A percentile compares a stretch with the other conserved stretches of the same genome.
phyloP scores from a whole-genome alignment of 129 eudicot species.

The Chrysanthemum makinoi region DNA sequence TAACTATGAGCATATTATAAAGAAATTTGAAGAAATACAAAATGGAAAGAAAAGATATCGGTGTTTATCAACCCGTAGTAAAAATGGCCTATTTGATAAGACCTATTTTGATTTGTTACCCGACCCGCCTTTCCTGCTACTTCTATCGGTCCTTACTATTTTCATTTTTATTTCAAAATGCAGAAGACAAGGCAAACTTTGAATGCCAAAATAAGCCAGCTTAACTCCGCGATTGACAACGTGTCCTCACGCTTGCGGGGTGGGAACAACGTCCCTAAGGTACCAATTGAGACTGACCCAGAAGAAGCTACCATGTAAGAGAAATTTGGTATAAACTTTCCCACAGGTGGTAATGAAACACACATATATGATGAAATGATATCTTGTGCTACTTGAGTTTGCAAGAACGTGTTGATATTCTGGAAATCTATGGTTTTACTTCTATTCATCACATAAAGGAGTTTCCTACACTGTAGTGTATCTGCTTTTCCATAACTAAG shows the following conservation, averaged over 20 bases:
- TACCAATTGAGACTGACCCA: slow-evolving; percentile 63
- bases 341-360: slow-evolving; percentile 8
- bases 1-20: neutral
- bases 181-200: slow-evolving; percentile 80
- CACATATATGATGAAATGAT: neutral
- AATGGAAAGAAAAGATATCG: neutral
- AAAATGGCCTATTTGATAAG: neutral
- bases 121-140: neutral
- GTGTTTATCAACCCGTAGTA: neutral
- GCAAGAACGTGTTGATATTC: slow-evolving; percentile 22
- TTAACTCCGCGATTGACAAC: slow-evolving; percentile 87
- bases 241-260: slow-evolving; percentile 78
- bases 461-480: slow-evolving; percentile 22
- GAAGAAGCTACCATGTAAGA: slow-evolving; percentile 66
- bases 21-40: neutral
- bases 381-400: neutral
- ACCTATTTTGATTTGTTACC: neutral
- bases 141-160: slow-evolving; percentile 8
- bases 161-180: slow-evolving; percentile 14
- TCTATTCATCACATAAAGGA: slow-evolving; percentile 25
- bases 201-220: slow-evolving; percentile 80
- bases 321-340: neutral
- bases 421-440: slow-evolving; percentile 22
- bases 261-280: slow-evolving; percentile 50
- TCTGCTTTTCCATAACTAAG: slow-evolving; percentile 11